These are phyloP conservation scores for Amphibolis antarctica DNA, from an alignment of 106 monocot species.

Conservation along the genomic window DNA sequence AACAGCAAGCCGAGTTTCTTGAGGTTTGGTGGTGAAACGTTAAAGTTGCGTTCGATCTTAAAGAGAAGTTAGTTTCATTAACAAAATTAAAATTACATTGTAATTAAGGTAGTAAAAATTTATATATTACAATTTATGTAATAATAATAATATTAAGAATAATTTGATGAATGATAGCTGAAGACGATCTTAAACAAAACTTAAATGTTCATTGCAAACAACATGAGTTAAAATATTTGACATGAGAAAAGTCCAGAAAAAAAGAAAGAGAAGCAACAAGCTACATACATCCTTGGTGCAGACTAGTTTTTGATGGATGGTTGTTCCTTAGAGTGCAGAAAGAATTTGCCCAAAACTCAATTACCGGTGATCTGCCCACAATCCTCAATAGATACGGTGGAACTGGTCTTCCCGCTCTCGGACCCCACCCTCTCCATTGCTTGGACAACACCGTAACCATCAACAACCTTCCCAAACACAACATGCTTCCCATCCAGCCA, in stretches of 20 bases:
- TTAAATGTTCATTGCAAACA: too few species aligned
- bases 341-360: background rate
- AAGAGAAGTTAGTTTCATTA: too few species aligned
- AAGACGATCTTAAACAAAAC: too few species aligned
- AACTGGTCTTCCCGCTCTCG: conserved; percentile 24
- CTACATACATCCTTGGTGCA: background rate
- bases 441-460: conserved; percentile 61
- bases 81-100: too few species aligned
- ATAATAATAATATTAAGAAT: too few species aligned
- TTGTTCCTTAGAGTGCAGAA: too few species aligned
- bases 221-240: background rate
- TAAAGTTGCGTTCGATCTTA: too few species aligned
- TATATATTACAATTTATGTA: too few species aligned
- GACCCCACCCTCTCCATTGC: conserved; percentile 63
- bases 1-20: too few species aligned
- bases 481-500: conserved; percentile 87
- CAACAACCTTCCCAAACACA: conserved; percentile 65
- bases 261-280: background rate
- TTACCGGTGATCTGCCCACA: conserved; percentile 46
- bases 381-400: conserved; percentile 48
- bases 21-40: too few species aligned
- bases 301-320: background rate
- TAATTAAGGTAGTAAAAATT: too few species aligned
- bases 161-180: too few species aligned
- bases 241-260: background rate